Evolutionary conservation across 305 asterid genomes (phyloP).

Genomic region (Fraxinus angustifolia): DNA sequence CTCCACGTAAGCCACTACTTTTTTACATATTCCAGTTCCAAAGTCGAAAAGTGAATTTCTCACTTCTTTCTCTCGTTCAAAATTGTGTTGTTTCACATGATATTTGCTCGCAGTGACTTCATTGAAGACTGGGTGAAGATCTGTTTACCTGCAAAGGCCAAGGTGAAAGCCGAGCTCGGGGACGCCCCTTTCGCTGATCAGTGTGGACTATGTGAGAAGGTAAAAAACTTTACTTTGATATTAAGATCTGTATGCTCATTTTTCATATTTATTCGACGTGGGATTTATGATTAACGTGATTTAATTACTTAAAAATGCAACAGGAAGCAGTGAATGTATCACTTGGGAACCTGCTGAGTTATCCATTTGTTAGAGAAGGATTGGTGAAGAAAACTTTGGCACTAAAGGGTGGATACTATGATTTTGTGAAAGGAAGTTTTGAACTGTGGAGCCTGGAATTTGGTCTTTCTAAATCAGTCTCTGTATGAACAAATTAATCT

Average conservation of each 20-base stretch:
- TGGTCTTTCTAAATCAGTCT: slow-evolving; percentile 52
- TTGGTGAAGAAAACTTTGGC: slow-evolving; percentile 76
- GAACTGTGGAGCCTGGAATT: slow-evolving; percentile 91
- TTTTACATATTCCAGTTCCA: background rate
- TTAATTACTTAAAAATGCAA: slow-evolving; percentile 3
- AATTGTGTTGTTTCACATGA: background rate
- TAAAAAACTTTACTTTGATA: slow-evolving; percentile 11
- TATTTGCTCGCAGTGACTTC: slow-evolving; percentile 48
- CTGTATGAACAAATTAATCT: slow-evolving; percentile 55
- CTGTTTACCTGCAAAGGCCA: slow-evolving; percentile 67
- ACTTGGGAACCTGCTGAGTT: slow-evolving; percentile 72
- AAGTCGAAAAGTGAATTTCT: background rate
- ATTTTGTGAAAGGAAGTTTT: slow-evolving; percentile 70
- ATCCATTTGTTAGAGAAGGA: slow-evolving; percentile 84
- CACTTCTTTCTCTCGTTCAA: background rate
- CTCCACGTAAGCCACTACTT: slow-evolving; percentile 44
- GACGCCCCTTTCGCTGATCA: slow-evolving; percentile 42
- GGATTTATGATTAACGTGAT: background rate
- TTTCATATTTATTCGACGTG: background rate
- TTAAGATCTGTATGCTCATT: background rate
- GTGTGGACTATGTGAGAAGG: slow-evolving; percentile 69
- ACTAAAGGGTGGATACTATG: slow-evolving; percentile 85
- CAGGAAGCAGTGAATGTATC: slow-evolving; percentile 97
- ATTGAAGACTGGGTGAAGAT: slow-evolving; percentile 91
- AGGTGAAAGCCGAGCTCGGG: slow-evolving; percentile 41